Evolutionary conservation across 257 asterid genomes (phyloP).

Genomic region (Plantago elongata): DNA sequence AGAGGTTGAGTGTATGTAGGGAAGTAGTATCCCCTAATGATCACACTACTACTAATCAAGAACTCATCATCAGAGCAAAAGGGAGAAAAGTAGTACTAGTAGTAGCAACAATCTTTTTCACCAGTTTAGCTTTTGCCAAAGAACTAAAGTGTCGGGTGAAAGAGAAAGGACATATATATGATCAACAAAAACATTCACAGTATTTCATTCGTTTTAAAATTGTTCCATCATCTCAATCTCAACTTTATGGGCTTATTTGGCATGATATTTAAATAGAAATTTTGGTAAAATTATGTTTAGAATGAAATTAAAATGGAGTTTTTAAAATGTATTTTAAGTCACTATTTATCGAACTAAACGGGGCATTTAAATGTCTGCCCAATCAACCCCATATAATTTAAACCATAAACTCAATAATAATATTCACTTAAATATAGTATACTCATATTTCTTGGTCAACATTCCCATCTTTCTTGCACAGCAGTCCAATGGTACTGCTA

Average conservation of each 20-base stretch:
- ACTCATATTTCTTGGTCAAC: slow-evolving; percentile 6
- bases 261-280: too few species aligned
- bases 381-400: too few species aligned
- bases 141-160: slow-evolving; percentile 20
- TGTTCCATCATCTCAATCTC: too few species aligned
- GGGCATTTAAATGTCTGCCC: too few species aligned
- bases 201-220: too few species aligned
- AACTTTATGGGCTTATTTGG: too few species aligned
- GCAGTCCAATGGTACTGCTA: slow-evolving; percentile 24
- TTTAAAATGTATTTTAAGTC: not conserved
- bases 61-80: not conserved
- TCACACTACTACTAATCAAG: slow-evolving; percentile 33
- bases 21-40: slow-evolving; percentile 34
- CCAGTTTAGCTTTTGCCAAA: slow-evolving; percentile 29
- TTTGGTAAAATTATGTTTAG: too few species aligned
- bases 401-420: too few species aligned
- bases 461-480: slow-evolving; percentile 24
- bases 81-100: slow-evolving; percentile 12
- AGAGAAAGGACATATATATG: slow-evolving; percentile 21
- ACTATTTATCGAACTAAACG: too few species aligned
- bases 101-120: slow-evolving; percentile 13
- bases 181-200: slow-evolving; percentile 14
- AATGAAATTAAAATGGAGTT: too few species aligned
- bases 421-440: not conserved
- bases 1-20: slow-evolving; percentile 27